These are phyloP conservation scores for Paecilomyces niveus DNA, from an alignment of 2,329 filamentous ascomycete species.

Conservation along the genomic window DNA sequence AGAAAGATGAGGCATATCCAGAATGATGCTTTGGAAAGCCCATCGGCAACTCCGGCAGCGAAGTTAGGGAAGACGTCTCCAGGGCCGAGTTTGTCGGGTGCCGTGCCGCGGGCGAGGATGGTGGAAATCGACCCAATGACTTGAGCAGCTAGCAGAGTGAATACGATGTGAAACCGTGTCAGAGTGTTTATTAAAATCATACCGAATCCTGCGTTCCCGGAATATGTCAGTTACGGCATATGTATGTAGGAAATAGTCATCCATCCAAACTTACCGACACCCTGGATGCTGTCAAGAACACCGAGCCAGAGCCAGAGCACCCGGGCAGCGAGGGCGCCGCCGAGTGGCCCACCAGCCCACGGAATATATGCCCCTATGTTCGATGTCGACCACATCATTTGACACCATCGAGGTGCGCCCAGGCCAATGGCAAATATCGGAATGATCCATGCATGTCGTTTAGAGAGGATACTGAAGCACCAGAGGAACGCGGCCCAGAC, in stretches of 20 bases:
- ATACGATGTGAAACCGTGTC: constrained; percentile 50
- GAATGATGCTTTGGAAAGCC: constrained; percentile 11
- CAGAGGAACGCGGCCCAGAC: constrained; percentile 47
- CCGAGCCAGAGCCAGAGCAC: constrained; percentile 57
- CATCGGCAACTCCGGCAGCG: constrained; percentile 8
- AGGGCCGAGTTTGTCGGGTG: constrained; percentile 51
- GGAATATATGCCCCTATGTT: constrained; percentile 52
- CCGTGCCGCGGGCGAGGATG: constrained; percentile 50
- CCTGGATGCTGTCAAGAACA: constrained; percentile 53
- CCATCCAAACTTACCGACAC: constrained; percentile 38
- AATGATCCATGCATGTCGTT: constrained; percentile 54
- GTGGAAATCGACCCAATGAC: constrained; percentile 52
- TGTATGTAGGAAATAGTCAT: neutral
- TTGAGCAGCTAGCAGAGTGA: constrained; percentile 37
- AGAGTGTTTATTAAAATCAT: constrained; percentile 57
- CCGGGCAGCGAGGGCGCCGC: constrained; percentile 47
- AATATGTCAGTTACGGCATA: neutral
- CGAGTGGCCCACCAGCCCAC: constrained; percentile 46
- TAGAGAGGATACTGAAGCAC: constrained; percentile 44
- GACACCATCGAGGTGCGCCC: constrained; percentile 53
- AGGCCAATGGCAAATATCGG: constrained; percentile 58
- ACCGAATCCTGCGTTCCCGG: constrained; percentile 36
- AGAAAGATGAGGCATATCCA: constrained; percentile 41
- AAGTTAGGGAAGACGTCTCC: constrained; percentile 54
- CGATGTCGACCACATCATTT: constrained; percentile 55